Conservation (phyloP, 2,329 filamentous ascomycete genomes). For the Pseudogymnoascus sp. region DNA sequence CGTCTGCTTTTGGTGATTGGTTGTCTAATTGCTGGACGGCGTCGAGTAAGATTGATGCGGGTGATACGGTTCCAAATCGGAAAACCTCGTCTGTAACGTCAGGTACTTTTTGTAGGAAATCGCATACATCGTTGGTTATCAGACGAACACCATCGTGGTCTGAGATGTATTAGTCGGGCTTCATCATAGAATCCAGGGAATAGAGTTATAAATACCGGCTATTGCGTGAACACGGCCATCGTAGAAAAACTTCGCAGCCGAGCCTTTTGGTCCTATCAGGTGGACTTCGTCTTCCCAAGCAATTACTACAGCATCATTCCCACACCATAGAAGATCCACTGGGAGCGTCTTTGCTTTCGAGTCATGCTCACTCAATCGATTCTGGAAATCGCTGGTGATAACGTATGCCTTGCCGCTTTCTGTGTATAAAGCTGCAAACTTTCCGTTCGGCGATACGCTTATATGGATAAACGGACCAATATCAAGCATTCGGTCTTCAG, state of each 20-base stretch:
- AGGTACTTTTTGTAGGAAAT: constrained; percentile 92
- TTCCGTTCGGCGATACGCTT: constrained; percentile 82
- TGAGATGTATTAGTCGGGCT: constrained; percentile 26
- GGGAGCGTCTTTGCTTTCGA: constrained; percentile 79
- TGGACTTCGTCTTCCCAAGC: constrained; percentile 98
- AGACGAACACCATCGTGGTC: constrained; percentile 80
- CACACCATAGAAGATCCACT: constrained; percentile 90
- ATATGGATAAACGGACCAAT: constrained; percentile 90
- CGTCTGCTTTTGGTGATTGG: constrained; percentile 93
- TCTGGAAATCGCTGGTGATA: constrained; percentile 91
- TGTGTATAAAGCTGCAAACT: constrained; percentile 81
- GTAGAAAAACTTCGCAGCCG: constrained; percentile 74
- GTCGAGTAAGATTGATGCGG: constrained; percentile 87
- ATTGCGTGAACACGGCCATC: constrained; percentile 85
- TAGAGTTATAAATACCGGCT: constrained; percentile 50
- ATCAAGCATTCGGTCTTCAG: constrained; percentile 83
- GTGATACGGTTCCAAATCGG: constrained; percentile 75
- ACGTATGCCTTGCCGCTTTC: constrained; percentile 81
- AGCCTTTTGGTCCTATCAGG: constrained; percentile 76
- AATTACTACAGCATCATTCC: constrained; percentile 84
- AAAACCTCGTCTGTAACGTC: constrained; percentile 84
- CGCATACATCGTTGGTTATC: constrained; percentile 88
- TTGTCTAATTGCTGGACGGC: constrained; percentile 85
- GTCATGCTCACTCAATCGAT: constrained; percentile 83
- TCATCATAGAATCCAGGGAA: background rate